phyloP scores from a whole-genome alignment of 1,284 basidiomycete genomes.

The Tausonia pullulans region DNA sequence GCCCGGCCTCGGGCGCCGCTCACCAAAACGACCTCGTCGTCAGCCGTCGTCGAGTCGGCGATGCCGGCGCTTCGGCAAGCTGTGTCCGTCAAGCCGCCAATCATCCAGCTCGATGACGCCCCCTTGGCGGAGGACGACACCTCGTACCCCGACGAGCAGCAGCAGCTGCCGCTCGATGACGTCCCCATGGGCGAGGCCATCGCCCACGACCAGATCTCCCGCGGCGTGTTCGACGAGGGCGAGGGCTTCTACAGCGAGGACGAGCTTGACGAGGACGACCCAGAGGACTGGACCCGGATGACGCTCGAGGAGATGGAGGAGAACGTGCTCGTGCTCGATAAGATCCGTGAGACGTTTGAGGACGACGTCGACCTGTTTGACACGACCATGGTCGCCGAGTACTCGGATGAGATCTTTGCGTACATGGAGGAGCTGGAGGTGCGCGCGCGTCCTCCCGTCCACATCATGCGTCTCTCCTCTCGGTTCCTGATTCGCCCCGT shows the following conservation, averaged over 20 bases:
- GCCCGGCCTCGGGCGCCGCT: background rate
- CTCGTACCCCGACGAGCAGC: constrained; percentile 1
- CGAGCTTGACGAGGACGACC: constrained; percentile 7
- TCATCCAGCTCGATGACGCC: constrained; percentile 10
- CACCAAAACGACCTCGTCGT: constrained; percentile 7
- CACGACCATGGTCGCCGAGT: constrained; percentile 96
- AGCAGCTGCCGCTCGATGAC: background rate
- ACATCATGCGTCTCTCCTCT: background rate
- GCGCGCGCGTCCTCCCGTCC: constrained; percentile 21
- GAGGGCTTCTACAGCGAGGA: background rate
- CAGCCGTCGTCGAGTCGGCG: background rate
- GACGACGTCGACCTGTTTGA: constrained; percentile 79
- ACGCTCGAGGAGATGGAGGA: constrained; percentile 6
- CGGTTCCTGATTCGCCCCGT: background rate
- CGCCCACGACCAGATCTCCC: constrained; percentile 5
- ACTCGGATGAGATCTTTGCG: constrained; percentile 90
- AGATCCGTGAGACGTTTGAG: constrained; percentile 36
- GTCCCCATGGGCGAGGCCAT: background rate
- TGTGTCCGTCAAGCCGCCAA: background rate
- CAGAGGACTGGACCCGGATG: constrained; percentile 8
- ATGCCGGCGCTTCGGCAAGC: background rate
- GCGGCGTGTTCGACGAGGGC: constrained; percentile 1
- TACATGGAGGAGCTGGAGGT: constrained; percentile 93
- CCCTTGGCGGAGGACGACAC: constrained; percentile 9
- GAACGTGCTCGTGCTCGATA: constrained; percentile 21